Conservation (phyloP, 495 filamentous ascomycete genomes). For the Trichocladium uniseriatum region DNA sequence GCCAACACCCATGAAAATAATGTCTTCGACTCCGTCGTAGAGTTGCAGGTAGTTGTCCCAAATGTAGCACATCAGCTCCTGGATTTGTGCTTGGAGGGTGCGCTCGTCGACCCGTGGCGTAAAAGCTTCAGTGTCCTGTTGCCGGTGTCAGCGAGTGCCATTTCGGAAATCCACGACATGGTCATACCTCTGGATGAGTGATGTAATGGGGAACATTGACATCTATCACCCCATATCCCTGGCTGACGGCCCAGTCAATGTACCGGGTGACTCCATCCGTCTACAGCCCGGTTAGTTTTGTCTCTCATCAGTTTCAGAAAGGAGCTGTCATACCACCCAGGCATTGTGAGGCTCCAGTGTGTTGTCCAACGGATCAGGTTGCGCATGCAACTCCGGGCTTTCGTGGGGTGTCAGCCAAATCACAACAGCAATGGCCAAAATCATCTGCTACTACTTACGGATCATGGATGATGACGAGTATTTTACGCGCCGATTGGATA, state of each 20-base stretch:
- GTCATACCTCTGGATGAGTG: slow-evolving; percentile 44
- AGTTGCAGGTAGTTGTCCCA: slow-evolving; percentile 98
- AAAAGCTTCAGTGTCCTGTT: slow-evolving; percentile 26
- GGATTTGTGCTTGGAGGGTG: slow-evolving; percentile 45
- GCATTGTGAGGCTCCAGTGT: slow-evolving; percentile 71
- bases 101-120: slow-evolving; percentile 26
- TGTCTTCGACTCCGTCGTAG: slow-evolving; percentile 50
- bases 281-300: slow-evolving; percentile 42
- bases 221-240: slow-evolving; percentile 75
- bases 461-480: slow-evolving; percentile 75
- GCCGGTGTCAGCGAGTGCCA: not conserved
- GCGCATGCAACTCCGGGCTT: slow-evolving; percentile 58
- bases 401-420: slow-evolving; percentile 26
- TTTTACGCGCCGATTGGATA: slow-evolving; percentile 30
- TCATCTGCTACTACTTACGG: slow-evolving; percentile 46
- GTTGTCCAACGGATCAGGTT: slow-evolving; percentile 58
- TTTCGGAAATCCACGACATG: not conserved
- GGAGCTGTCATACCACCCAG: slow-evolving; percentile 59
- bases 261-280: slow-evolving; percentile 70
- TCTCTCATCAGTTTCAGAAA: not conserved
- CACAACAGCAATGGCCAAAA: not conserved
- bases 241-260: slow-evolving; percentile 65
- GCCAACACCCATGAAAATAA: slow-evolving; percentile 80
- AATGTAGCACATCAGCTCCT: slow-evolving; percentile 73
- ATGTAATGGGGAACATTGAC: slow-evolving; percentile 76